Evolutionary conservation across 2,329 filamentous ascomycete genomes (phyloP).

Genomic region (Lachnellula suecica): DNA sequence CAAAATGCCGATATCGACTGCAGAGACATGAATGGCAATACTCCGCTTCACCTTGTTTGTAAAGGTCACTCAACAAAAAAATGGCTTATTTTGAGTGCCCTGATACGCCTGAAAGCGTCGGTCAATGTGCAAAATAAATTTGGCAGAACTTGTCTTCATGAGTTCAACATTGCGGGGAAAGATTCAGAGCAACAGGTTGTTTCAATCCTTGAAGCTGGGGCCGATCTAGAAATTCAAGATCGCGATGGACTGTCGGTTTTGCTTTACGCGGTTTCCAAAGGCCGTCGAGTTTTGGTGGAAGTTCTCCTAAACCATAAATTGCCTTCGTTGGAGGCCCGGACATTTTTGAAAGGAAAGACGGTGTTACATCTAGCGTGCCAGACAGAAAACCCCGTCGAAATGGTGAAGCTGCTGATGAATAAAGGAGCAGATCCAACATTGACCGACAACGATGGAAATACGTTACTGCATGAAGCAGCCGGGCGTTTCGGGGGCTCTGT

Average conservation of each 20-base stretch:
- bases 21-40: not conserved
- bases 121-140: not conserved
- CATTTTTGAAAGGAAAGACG: slow-evolving; percentile 2
- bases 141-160: not conserved
- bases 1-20: slow-evolving; percentile 33
- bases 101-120: not conserved
- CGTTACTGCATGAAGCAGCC: slow-evolving; percentile 7
- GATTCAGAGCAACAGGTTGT: not conserved
- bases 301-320: not conserved
- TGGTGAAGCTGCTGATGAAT: slow-evolving; percentile 6
- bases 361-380: slow-evolving; percentile 8
- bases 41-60: not conserved
- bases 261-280: not conserved
- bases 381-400: not conserved
- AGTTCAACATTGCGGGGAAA: not conserved
- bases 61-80: not conserved
- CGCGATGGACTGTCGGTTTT: not conserved
- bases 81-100: not conserved
- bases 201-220: not conserved
- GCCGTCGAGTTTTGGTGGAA: not conserved
- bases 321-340: not conserved
- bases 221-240: not conserved
- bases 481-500: not conserved
- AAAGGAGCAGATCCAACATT: slow-evolving; percentile 6
- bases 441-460: slow-evolving; percentile 14